Evolutionary conservation across 2,329 filamentous ascomycete species (phyloP).

Genomic region (Camptophora hylomeconis): DNA sequence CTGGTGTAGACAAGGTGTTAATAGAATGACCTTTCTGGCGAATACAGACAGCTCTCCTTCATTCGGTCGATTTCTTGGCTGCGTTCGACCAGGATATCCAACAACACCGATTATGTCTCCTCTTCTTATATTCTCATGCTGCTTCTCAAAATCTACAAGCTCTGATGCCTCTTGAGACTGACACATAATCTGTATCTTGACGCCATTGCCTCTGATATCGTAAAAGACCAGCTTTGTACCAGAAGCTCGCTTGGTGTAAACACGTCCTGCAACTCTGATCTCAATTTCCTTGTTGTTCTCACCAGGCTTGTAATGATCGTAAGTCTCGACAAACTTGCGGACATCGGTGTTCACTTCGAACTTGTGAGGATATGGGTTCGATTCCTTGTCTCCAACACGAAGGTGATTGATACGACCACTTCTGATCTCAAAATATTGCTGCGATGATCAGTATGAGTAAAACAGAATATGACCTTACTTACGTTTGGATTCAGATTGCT

Average conservation of each 20-base stretch:
- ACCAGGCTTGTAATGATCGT: conserved; percentile 68
- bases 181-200: conserved; percentile 82
- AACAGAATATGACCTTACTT: conserved; percentile 25
- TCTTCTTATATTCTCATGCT: conserved; percentile 78
- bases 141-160: conserved; percentile 62
- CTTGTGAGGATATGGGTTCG: conserved; percentile 86
- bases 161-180: conserved; percentile 67
- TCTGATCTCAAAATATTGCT: conserved; percentile 95
- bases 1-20: conserved; percentile 84
- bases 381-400: conserved; percentile 56
- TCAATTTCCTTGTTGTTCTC: conserved; percentile 64
- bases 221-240: conserved; percentile 87
- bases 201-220: conserved; percentile 63
- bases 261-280: conserved; percentile 68
- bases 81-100: conserved; percentile 72
- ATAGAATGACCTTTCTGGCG: conserved; percentile 68
- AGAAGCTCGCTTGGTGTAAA: conserved; percentile 74
- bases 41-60: conserved; percentile 92
- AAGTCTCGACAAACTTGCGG: conserved; percentile 65
- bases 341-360: conserved; percentile 80
- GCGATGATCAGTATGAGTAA: conserved; percentile 4
- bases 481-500: conserved; percentile 63
- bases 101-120: conserved; percentile 88
- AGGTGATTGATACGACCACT: conserved; percentile 69
- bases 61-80: conserved; percentile 66